phyloP scores from a whole-genome alignment of 2,329 filamentous ascomycete genomes.

The Ophiocordyceps sinensis region DNA sequence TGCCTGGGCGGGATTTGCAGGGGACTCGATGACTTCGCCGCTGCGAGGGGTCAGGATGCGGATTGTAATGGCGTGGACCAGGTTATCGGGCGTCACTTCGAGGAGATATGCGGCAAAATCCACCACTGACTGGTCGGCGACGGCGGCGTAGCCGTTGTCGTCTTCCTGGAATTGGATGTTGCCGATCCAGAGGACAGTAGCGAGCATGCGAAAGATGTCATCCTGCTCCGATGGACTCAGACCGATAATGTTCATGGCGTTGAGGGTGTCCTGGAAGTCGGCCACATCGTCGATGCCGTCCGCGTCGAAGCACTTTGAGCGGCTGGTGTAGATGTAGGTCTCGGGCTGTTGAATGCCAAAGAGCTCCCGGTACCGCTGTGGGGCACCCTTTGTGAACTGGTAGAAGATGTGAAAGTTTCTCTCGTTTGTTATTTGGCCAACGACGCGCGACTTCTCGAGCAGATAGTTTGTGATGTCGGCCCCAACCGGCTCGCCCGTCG shows the following conservation, averaged over 20 bases:
- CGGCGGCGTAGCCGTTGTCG: slow-evolving; percentile 74
- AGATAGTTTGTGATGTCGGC: slow-evolving; percentile 98
- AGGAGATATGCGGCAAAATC: slow-evolving; percentile 91
- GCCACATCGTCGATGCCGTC: slow-evolving; percentile 83
- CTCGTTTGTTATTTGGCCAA: slow-evolving; percentile 89
- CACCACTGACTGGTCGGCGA: slow-evolving; percentile 79
- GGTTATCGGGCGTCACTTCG: slow-evolving; percentile 66
- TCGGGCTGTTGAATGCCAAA: slow-evolving; percentile 87
- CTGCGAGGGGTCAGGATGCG: slow-evolving; percentile 62
- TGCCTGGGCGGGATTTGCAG: slow-evolving; percentile 78
- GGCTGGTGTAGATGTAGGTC: slow-evolving; percentile 85
- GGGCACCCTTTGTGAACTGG: slow-evolving; percentile 91
- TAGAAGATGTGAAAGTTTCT: slow-evolving; percentile 99
- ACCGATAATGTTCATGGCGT: slow-evolving; percentile 92
- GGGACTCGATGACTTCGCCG: slow-evolving; percentile 56
- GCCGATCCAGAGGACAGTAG: slow-evolving; percentile 83
- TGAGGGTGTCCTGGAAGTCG: slow-evolving; percentile 78
- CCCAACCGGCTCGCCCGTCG: slow-evolving; percentile 79
- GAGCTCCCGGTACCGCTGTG: slow-evolving; percentile 70
- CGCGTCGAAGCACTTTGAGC: slow-evolving; percentile 88
- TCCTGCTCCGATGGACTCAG: slow-evolving; percentile 81
- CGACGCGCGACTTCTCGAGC: slow-evolving; percentile 86
- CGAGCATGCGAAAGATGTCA: slow-evolving; percentile 89
- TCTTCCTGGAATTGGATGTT: slow-evolving; percentile 88
- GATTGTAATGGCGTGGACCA: slow-evolving; percentile 79